A percentile compares a stretch with the other conserved stretches of the same genome.
These are phyloP conservation scores for Plasmodium coatneyi DNA, from an alignment of 169 alveolate genomes.

Conservation along the genomic window DNA sequence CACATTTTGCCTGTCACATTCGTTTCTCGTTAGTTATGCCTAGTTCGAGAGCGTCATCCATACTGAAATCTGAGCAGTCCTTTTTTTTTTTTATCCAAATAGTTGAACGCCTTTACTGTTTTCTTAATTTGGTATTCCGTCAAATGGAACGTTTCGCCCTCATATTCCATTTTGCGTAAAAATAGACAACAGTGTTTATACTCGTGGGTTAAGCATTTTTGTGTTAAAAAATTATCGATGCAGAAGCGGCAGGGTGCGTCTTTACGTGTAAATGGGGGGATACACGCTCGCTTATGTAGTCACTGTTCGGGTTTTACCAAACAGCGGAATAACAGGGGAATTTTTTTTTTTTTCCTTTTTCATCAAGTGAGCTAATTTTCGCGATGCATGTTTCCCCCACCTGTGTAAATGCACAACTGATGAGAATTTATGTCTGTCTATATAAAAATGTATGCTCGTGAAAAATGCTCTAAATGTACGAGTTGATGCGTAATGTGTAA, in stretches of 20 bases:
- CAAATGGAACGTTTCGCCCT: conserved; percentile 67
- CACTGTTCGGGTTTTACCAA: neutral
- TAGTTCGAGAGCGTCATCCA: neutral
- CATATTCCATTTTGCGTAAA: conserved; percentile 60
- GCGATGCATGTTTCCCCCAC: neutral
- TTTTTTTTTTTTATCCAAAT: conserved; percentile 69
- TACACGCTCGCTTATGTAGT: neutral
- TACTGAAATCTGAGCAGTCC: conserved; percentile 66
- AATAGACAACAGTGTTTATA: neutral
- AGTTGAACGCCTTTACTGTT: conserved; percentile 60
- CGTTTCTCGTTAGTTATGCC: neutral
- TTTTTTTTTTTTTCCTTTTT: neutral
- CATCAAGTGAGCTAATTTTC: neutral
- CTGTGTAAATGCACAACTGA: neutral
- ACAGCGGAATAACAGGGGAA: neutral
- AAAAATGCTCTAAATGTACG: neutral
- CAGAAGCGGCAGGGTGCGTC: neutral
- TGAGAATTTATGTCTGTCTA: neutral
- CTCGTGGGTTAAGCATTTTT: neutral
- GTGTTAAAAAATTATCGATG: neutral
- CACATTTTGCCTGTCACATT: neutral
- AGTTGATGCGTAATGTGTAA: neutral
- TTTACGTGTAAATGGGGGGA: neutral
- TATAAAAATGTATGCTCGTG: neutral
- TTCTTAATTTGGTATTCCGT: conserved; percentile 73